Base-by-base conservation (phyloP, 768 basidiomycete genomes). In the Tremella mesenterica region DNA sequence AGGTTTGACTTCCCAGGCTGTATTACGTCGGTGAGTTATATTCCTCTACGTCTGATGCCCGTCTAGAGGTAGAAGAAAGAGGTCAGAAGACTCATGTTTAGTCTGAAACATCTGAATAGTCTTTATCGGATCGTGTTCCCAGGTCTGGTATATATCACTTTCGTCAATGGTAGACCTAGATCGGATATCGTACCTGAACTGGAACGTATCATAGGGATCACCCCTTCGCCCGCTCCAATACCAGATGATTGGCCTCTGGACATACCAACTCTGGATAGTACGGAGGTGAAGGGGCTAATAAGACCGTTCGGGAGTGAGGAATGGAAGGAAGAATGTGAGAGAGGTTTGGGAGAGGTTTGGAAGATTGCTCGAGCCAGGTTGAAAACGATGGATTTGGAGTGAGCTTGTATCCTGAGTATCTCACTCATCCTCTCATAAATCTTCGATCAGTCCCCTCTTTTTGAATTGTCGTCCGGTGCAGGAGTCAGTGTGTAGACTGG, bases 81-180 rank as follows among this genome's bases (percentile, higher is more conserved):
- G n/a, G n/a, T n/a, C n/a, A n/a, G n/a, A n/a, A n/a, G n/a, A n/a
- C 48, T 36, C 33, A 10, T 48, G 9, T 29, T 27, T 4, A 27
- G 20, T 2, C 79, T 95, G 16, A 78, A 70, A 28, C 80, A 85
- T 59, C 79, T 93, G 46, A 95, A 95, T 60, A 78, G 75, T 10
- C 80, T 81, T 58, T 93, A 92, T 65, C 87, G 91, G 68, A 75
- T 67, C 26, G 74, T 74, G 49, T 93, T 84, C 64, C 82, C 85
- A 0, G 83, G 85, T 2, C 69, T 95, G 58, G 79, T 86, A 18
- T 93, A 89, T 67, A 87, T 95, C 74, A 91, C 88, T 4, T 95
- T 91, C 65, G 91, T 93, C 34, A 88, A 90, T 64, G 87, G 88
- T 29, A 80, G 90, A 54, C 80, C 80, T 56, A 77, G 89, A 33